phyloP scores from a whole-genome alignment of 1,284 basidiomycete genomes.

The Fistulina hepatica region DNA sequence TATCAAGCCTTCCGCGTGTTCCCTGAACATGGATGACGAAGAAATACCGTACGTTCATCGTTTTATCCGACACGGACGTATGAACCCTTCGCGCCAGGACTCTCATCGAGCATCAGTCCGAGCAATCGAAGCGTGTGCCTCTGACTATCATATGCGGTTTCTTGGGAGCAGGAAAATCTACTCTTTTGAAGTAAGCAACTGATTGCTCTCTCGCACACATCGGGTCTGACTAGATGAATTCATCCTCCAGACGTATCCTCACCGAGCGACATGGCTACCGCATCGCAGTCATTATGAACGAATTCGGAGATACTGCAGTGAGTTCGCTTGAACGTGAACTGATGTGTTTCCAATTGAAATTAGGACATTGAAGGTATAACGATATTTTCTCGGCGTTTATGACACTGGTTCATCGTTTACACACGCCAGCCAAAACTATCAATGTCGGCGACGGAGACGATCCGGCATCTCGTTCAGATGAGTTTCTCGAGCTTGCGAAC shows the following conservation, averaged over 20 bases:
- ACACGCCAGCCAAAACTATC: conserved; percentile 55
- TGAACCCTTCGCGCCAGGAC: conserved; percentile 24
- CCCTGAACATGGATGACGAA: too few species aligned
- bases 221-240: conserved; percentile 3
- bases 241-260: conserved; percentile 58
- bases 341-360: conserved; percentile 14
- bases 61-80: conserved; percentile 5
- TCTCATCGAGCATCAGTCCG: conserved; percentile 32
- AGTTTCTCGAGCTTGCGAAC: conserved; percentile 83
- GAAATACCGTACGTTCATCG: conserved; percentile 36
- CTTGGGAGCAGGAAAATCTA: conserved; percentile 86
- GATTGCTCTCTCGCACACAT: conserved; percentile 5
- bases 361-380: conserved; percentile 56
- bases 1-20: too few species aligned
- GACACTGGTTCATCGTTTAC: conserved; percentile 1
- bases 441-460: conserved; percentile 63
- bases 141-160: conserved; percentile 89
- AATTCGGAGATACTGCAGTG: conserved; percentile 78
- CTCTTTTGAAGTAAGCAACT: conserved; percentile 67
- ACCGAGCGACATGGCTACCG: conserved; percentile 87
- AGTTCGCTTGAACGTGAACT: conserved; percentile 20
- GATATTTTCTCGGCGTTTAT: conserved; percentile 1
- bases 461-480: conserved; percentile 57
- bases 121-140: conserved; percentile 44
- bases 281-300: conserved; percentile 97